Conservation (phyloP, 2,329 filamentous ascomycete species). For the Rhinocladiella similis region DNA sequence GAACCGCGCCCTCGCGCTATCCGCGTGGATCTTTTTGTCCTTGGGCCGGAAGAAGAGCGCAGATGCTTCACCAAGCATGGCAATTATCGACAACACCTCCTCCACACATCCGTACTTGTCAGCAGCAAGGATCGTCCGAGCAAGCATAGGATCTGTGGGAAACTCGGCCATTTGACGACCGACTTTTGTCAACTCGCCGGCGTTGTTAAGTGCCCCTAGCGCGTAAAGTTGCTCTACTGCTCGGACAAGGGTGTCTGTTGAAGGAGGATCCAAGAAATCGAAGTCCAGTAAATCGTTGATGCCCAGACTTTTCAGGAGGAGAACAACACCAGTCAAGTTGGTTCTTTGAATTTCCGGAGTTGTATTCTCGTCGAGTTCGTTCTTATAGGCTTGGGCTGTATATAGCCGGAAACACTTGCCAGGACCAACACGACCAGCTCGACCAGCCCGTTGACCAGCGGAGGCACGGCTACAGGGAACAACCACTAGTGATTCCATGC, state of each 20-base stretch:
- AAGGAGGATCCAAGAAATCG: slow-evolving; percentile 95
- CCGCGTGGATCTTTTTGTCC: slow-evolving; percentile 95
- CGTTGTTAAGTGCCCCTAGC: slow-evolving; percentile 82
- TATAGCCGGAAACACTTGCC: slow-evolving; percentile 94
- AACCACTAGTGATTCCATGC: slow-evolving; percentile 88
- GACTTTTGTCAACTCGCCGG: slow-evolving; percentile 83
- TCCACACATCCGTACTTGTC: slow-evolving; percentile 91
- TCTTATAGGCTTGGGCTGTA: slow-evolving; percentile 90
- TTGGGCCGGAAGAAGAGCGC: slow-evolving; percentile 93
- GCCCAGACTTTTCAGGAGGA: slow-evolving; percentile 90
- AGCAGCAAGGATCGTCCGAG: slow-evolving; percentile 83
- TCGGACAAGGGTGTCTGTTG: slow-evolving; percentile 83
- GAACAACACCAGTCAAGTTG: slow-evolving; percentile 90
- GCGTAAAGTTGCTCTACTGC: slow-evolving; percentile 90
- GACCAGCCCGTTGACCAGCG: slow-evolving; percentile 87
- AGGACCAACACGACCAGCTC: slow-evolving; percentile 86
- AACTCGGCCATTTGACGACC: slow-evolving; percentile 96
- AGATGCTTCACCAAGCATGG: slow-evolving; percentile 86
- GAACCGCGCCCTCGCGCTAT: slow-evolving; percentile 85
- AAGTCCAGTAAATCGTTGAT: slow-evolving; percentile 95
- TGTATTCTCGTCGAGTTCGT: slow-evolving; percentile 89
- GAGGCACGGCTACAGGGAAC: slow-evolving; percentile 89
- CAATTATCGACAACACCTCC: slow-evolving; percentile 88
- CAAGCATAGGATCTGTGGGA: slow-evolving; percentile 86
- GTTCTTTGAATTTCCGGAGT: slow-evolving; percentile 92